Percentiles rank a stretch among this genome's conserved stretches.
These are phyloP conservation scores for Phytophthora fragariae DNA, from an alignment of 352 stramenopile genomes.

Conservation along the genomic window DNA sequence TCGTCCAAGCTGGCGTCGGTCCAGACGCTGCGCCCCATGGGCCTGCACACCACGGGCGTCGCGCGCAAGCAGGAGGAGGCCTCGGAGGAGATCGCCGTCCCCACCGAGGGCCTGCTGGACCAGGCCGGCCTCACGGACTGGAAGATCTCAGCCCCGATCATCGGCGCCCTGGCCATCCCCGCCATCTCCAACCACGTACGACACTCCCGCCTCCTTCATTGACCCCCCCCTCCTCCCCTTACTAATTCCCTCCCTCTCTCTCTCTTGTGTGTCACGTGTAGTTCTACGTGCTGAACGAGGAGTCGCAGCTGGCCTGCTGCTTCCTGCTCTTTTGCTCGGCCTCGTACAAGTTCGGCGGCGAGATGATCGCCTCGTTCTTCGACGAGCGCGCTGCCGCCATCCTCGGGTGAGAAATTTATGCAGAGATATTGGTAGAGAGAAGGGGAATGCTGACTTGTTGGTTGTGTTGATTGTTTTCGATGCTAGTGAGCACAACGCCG, in stretches of 20 bases:
- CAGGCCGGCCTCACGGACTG: constrained; percentile 82
- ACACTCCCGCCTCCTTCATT: not conserved
- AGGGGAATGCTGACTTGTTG: constrained; percentile 9
- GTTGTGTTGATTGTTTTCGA: not conserved
- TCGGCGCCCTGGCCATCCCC: constrained; percentile 75
- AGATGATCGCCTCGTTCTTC: constrained; percentile 88
- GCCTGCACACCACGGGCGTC: constrained; percentile 69
- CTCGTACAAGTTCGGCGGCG: constrained; percentile 86
- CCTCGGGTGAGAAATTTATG: constrained; percentile 53
- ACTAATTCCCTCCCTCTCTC: not conserved
- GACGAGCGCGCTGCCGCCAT: constrained; percentile 80
- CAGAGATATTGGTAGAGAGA: not conserved
- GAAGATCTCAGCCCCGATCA: constrained; percentile 85
- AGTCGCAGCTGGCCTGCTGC: constrained; percentile 85
- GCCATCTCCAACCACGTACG: constrained; percentile 84
- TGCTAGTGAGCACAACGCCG: constrained; percentile 81
- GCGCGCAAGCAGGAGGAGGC: constrained; percentile 64
- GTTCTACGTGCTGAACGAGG: constrained; percentile 89
- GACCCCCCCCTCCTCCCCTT: not conserved
- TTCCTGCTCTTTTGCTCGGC: constrained; percentile 89
- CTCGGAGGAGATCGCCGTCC: constrained; percentile 46
- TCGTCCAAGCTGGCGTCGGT: constrained; percentile 53
- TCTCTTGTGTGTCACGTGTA: constrained; percentile 26
- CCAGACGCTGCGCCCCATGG: constrained; percentile 52
- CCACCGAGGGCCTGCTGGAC: constrained; percentile 64